A percentile compares a stretch with the other conserved stretches of the same genome.
phyloP scores from a whole-genome alignment of 345 rosid species.

The Psidium guajava region DNA sequence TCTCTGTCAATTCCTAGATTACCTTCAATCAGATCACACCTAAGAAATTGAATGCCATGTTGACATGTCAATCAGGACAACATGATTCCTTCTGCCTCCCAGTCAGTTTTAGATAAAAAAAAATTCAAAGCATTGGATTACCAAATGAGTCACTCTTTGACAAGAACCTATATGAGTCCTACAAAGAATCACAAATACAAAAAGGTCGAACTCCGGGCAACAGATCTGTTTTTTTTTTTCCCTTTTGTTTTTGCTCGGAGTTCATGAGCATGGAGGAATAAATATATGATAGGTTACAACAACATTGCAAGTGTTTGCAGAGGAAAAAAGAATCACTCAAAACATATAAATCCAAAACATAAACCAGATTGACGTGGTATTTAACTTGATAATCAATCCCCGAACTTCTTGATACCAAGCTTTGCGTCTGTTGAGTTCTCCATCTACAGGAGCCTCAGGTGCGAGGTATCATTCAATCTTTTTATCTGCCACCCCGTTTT shows the following conservation, averaged over 20 bases:
- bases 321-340: not conserved
- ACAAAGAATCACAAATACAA: slow-evolving; percentile 21
- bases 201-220: slow-evolving; percentile 15
- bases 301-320: not conserved
- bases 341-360: slow-evolving; percentile 4
- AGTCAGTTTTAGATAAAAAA: not conserved
- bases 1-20: not conserved
- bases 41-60: not conserved
- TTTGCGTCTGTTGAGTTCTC: not conserved
- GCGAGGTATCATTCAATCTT: slow-evolving; percentile 75
- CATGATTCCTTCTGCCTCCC: not conserved
- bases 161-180: slow-evolving; percentile 14
- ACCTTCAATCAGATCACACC: not conserved
- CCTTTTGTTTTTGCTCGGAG: not conserved
- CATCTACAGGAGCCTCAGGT: slow-evolving; percentile 71
- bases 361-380: not conserved
- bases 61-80: not conserved
- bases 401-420: not conserved
- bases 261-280: slow-evolving; percentile 1
- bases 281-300: slow-evolving; percentile 21
- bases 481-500: slow-evolving; percentile 91
- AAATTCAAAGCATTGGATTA: slow-evolving; percentile 6
- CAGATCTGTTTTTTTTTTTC: not conserved
- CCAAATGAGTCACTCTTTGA: slow-evolving; percentile 4
- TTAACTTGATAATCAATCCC: slow-evolving; percentile 1